Evolutionary conservation across 257 asterid species (phyloP), one percentile per base, ranked within the genome.

Genomic region (Sherardia arvensis): DNA sequence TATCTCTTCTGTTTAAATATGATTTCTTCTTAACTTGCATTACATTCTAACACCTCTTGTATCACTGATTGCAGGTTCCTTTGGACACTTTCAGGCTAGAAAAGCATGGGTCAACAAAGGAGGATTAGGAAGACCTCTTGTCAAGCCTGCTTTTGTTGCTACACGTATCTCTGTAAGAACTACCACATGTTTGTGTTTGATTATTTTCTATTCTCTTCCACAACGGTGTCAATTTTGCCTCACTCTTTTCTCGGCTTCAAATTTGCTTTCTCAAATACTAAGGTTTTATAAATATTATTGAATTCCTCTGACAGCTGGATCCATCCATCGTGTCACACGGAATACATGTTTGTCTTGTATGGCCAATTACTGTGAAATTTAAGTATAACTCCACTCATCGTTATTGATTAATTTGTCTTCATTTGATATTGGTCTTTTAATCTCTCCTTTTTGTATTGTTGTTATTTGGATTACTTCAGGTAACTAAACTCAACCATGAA

Each of bases 1-100:
- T 21, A 62, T 25, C n/a, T 58, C 6, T 25, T 1, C 38, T 38
- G 47, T 15, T 2, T 56, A 4, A 12, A 38, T 27, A 34, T 58
- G 21, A 23, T 47, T 0, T 22, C 28, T 59, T 36, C 4, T 34
- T 47, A 43, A 45, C 15, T 45, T 34, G 1, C 49, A 34, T 53
- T 10, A 22, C 43, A 2, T 28, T 25, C n/a, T 15, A 58, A 58
- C 32, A 17, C 4, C 15, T 66, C 33, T 43, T 33, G 26, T 5
- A 30, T 66, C 14, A 10, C 32, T 21, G 33, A 49, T 53, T 68
- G 67, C 85, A 89, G 99, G 99, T 71, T 92, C 97, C 58, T 89
- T 89, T 80, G 99, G 99, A 61, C 99, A 92, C 78, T 89, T 89
- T 60, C 99, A 92, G 80, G 99, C 99, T 45, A 89, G 97, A 79